Evolutionary conservation across 768 basidiomycete genomes (phyloP).

Genomic region (Xerocomus potaroensis): DNA sequence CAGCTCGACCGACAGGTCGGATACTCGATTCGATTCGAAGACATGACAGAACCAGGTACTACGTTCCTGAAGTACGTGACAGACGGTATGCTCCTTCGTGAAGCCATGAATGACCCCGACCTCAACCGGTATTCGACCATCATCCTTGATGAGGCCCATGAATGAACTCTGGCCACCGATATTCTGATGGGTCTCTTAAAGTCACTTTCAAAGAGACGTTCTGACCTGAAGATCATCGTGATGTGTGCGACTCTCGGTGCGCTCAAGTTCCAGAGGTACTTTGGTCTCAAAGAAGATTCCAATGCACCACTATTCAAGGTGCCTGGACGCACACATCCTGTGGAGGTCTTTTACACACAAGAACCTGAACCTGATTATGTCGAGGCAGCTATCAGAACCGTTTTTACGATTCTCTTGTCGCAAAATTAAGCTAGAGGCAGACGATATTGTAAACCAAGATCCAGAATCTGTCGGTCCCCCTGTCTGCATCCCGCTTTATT

Average conservation of each 20-base stretch:
- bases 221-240: constrained; percentile 94
- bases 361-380: constrained; percentile 95
- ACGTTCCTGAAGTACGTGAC: constrained; percentile 99
- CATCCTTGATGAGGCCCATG: constrained; percentile 98
- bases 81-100: constrained; percentile 97
- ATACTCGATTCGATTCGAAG: constrained; percentile 98
- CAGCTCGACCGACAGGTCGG: constrained; percentile 92
- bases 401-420: constrained; percentile 97
- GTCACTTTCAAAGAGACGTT: constrained; percentile 67
- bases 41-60: constrained; percentile 71
- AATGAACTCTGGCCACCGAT: constrained; percentile 95
- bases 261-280: constrained; percentile 95
- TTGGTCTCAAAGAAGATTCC: constrained; percentile 42
- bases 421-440: constrained; percentile 89
- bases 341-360: constrained; percentile 92
- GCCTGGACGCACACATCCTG: constrained; percentile 90
- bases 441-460: constrained; percentile 71
- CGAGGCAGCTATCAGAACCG: constrained; percentile 93
- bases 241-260: constrained; percentile 99
- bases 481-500: constrained; percentile 90
- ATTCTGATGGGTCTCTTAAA: constrained; percentile 98
- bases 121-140: constrained; percentile 92
- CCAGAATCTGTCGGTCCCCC: constrained; percentile 79
- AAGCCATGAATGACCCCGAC: constrained; percentile 95
- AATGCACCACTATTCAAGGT: constrained; percentile 83